Evolutionary conservation across 179 eudicot genomes (phyloP).

Genomic region (Amaranthus tricolor): DNA sequence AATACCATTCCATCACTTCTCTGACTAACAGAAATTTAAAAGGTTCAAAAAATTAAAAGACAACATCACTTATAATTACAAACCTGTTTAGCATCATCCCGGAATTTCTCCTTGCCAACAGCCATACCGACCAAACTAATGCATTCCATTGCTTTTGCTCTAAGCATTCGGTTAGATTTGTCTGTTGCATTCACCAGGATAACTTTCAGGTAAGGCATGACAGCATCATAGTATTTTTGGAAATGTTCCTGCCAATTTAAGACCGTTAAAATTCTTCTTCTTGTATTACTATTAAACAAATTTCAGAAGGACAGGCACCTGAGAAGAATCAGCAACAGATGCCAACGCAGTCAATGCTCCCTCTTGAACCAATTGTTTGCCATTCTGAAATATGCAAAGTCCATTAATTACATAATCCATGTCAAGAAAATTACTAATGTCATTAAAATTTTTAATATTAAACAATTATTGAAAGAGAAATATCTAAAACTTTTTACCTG

Average conservation of each 20-base stretch:
- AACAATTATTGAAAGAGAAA: not conserved
- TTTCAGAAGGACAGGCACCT: constrained; percentile 40
- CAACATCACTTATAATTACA: not conserved
- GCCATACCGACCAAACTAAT: constrained; percentile 99
- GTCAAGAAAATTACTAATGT: not conserved
- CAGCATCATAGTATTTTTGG: constrained; percentile 93
- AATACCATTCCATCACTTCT: not conserved
- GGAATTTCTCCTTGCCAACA: constrained; percentile 96
- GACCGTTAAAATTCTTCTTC: not conserved
- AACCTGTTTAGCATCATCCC: constrained; percentile 97
- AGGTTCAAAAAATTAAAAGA: not conserved
- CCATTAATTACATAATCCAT: not conserved
- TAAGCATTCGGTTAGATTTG: constrained; percentile 94
- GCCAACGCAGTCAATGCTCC: constrained; percentile 99
- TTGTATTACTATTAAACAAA: not conserved
- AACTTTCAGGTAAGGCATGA: constrained; percentile 95
- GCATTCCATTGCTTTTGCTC: constrained; percentile 99
- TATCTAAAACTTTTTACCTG: constrained; percentile 47
- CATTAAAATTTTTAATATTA: not conserved
- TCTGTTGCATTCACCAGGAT: constrained; percentile 91
- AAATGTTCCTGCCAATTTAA: constrained; percentile 65
- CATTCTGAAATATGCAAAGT: constrained; percentile 50
- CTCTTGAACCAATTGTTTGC: constrained; percentile 99
- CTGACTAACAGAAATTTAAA: not conserved
- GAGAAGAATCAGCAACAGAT: constrained; percentile 98